Evolutionary conservation across 352 stramenopile genomes (phyloP), one percentile per base, ranked within the genome.

Genomic region (Peronospora belbahrii): DNA sequence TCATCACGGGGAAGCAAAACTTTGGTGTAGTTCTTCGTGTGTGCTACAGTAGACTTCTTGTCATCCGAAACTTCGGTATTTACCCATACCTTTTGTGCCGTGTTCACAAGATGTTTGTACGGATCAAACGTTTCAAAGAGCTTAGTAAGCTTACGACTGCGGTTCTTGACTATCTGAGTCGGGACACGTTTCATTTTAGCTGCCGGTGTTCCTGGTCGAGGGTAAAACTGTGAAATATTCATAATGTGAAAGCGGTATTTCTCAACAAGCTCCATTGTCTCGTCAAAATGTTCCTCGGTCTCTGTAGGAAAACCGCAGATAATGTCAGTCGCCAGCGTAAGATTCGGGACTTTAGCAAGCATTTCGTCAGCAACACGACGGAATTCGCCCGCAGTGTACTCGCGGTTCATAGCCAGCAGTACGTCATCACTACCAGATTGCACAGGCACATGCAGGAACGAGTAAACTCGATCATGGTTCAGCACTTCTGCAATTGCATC

Each of bases 151-250:
- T 71, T 68, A 9, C 86, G 74, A 36, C 73, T 94, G 17, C 88
- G 75, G 49, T 88, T 83, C 63, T 97, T 97, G 22, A 96, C 85
- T 11, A 95, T 59, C 20, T 91, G 73, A 0, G 83, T 95, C 6
- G 72, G 63, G 15, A 97, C 73, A 34, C 82, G 81, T 41, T 77
- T 82, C 86, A 97, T 96, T 44, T 85, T 88, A 4, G 88, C 88
- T 4, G 88, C 88, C 0, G 86, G 85, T 6, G 88, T 97, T 14
- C 88, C 88, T 3, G 88, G 88, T 0, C 88, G 81, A 25, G 88
- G 85, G 59, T 97, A 97, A 47, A 97, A 97, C 56, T 96, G 82
- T 23, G 86, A 96, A 54, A 97, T 97, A 58, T 97, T 97, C 59
- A 94, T 83, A 47, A 96, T 89, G 50, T 86, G 68, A 48, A 97